Evolutionary conservation across 148 eudicot species (phyloP).

Genomic region (Gaultheria prostrata): DNA sequence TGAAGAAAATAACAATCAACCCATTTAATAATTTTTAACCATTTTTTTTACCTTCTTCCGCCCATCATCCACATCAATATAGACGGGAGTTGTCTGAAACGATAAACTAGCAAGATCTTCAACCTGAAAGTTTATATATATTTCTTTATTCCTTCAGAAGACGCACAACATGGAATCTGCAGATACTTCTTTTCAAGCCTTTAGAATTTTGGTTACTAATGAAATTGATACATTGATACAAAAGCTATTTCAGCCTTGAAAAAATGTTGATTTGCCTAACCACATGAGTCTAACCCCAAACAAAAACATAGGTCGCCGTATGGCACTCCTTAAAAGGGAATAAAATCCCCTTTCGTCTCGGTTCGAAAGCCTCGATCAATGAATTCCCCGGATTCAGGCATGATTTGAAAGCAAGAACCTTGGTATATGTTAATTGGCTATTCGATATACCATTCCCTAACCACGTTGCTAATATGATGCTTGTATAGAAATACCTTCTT

Average conservation of each 20-base stretch:
- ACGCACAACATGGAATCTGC: neutral
- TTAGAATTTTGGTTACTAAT: neutral
- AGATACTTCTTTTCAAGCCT: neutral
- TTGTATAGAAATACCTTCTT: constrained; percentile 53
- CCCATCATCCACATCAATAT: constrained; percentile 85
- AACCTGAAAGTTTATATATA: constrained; percentile 48
- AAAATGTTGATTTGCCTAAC: too few relatives aligned
- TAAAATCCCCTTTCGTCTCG: too few relatives aligned
- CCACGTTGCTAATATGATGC: neutral
- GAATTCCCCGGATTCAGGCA: too few relatives aligned
- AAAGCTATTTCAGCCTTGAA: neutral
- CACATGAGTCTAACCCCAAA: too few relatives aligned
- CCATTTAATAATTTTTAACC: neutral
- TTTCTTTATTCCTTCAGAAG: neutral
- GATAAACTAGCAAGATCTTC: constrained; percentile 92
- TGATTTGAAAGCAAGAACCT: too few relatives aligned
- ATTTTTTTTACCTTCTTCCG: constrained; percentile 59
- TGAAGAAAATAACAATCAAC: neutral
- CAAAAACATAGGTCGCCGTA: too few relatives aligned
- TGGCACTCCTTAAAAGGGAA: too few relatives aligned
- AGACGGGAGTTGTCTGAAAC: constrained; percentile 64
- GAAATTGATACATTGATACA: neutral
- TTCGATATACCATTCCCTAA: neutral
- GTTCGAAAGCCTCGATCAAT: too few relatives aligned
- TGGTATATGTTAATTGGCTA: too few relatives aligned